phyloP scores from a whole-genome alignment of 2,329 filamentous ascomycete genomes.

The Ceratocystis variospora region DNA sequence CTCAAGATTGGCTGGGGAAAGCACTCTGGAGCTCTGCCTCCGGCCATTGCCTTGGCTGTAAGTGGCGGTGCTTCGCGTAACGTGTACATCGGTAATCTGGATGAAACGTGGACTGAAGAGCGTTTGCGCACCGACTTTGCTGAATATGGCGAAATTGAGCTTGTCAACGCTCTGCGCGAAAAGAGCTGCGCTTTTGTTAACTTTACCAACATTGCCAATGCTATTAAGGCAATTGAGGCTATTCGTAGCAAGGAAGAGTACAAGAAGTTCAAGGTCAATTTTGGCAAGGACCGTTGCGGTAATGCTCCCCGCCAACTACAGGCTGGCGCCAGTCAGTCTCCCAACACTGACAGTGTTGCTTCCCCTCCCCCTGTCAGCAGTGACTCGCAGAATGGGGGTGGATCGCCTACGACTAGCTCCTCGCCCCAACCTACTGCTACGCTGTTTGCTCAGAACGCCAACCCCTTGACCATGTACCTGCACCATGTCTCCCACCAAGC shows the following conservation, averaged over 20 bases:
- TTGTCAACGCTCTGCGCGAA: constrained; percentile 91
- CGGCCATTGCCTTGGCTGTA: constrained; percentile 88
- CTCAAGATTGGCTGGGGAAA: constrained; percentile 99
- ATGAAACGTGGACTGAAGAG: constrained; percentile 95
- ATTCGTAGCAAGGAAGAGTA: constrained; percentile 92
- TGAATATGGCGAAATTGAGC: constrained; percentile 92
- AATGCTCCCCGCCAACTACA: constrained; percentile 85
- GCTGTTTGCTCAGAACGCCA: constrained; percentile 69
- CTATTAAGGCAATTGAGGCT: constrained; percentile 97
- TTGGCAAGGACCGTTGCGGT: constrained; percentile 94
- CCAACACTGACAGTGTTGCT: constrained; percentile 46
- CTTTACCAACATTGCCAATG: constrained; percentile 99
- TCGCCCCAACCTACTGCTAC: constrained; percentile 53
- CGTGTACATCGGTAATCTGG: constrained; percentile 93
- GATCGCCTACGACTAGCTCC: constrained; percentile 39
- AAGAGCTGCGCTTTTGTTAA: constrained; percentile 99
- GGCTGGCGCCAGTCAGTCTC: constrained; percentile 45
- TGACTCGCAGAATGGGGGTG: constrained; percentile 30
- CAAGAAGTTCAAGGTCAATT: constrained; percentile 98
- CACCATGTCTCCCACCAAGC: constrained; percentile 65
- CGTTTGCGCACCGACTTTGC: constrained; percentile 91
- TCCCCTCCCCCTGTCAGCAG: constrained; percentile 41
- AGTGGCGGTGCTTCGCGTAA: constrained; percentile 96
- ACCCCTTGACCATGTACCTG: constrained; percentile 86
- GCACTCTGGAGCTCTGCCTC: constrained; percentile 89